Evolutionary conservation across 495 filamentous ascomycete genomes (phyloP).

Genomic region (Annulohypoxylon nitens): DNA sequence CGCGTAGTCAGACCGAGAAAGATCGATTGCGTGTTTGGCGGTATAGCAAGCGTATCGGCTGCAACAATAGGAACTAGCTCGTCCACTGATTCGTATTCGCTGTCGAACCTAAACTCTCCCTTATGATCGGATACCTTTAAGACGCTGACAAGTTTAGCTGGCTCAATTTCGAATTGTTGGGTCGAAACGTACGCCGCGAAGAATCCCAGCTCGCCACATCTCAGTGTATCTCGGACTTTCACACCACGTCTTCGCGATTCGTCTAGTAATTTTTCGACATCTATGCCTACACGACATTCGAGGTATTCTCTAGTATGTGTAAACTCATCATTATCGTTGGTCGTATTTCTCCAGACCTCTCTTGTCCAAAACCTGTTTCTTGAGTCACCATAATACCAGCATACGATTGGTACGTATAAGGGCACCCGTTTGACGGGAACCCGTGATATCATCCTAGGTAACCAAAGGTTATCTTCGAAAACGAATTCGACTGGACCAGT

Average conservation of each 20-base stretch:
- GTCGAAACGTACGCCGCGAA: background rate
- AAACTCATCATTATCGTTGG: background rate
- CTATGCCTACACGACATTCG: background rate
- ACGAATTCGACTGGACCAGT: conserved; percentile 3
- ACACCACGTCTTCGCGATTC: background rate
- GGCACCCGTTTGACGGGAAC: conserved; percentile 7
- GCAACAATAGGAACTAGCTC: background rate
- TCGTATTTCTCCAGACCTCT: background rate
- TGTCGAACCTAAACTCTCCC: conserved; percentile 5
- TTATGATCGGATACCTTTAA: background rate
- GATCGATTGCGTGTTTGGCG: background rate
- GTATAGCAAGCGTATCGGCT: background rate
- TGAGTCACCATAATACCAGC: conserved; percentile 14
- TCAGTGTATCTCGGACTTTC: background rate
- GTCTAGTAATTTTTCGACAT: background rate
- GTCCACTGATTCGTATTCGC: background rate
- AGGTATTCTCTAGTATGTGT: background rate
- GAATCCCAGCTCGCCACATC: background rate
- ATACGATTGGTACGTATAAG: conserved; percentile 10
- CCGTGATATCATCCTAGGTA: conserved; percentile 19
- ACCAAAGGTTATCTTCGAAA: conserved; percentile 19
- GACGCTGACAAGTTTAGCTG: background rate
- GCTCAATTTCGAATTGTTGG: background rate
- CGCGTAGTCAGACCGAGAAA: background rate
- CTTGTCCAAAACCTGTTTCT: background rate